phyloP scores from a whole-genome alignment of 2,329 filamentous ascomycete genomes.

The Epichloe baconii region DNA sequence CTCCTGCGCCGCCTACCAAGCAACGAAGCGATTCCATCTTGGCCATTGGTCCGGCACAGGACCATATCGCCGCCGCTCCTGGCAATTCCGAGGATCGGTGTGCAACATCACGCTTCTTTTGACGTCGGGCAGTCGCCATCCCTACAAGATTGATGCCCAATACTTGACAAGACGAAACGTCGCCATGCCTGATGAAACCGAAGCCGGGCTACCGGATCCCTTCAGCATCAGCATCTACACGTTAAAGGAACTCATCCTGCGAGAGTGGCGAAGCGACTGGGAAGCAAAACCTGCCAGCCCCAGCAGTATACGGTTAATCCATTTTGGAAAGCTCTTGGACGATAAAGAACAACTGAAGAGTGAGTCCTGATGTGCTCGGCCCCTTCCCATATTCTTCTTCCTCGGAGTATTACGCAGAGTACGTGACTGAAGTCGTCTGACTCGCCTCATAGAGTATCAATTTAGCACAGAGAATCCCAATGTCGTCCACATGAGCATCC shows the following conservation, averaged over 20 bases:
- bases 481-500: constrained; percentile 89
- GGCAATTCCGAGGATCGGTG: constrained; percentile 24
- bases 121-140: constrained; percentile 69
- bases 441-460: constrained; percentile 50
- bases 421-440: constrained; percentile 1
- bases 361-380: constrained; percentile 30
- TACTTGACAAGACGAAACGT: constrained; percentile 76
- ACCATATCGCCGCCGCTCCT: constrained; percentile 25
- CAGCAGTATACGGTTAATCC: constrained; percentile 79
- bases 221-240: constrained; percentile 89
- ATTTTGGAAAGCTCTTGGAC: constrained; percentile 80
- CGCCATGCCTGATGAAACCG: constrained; percentile 52
- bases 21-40: constrained; percentile 23
- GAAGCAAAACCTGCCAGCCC: constrained; percentile 75
- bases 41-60: constrained; percentile 30
- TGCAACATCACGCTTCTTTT: constrained; percentile 74
- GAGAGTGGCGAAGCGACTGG: constrained; percentile 91
- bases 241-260: constrained; percentile 82
- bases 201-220: constrained; percentile 53
- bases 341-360: constrained; percentile 78
- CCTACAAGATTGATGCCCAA: constrained; percentile 78
- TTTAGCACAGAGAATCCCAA: constrained; percentile 65
- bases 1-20: constrained; percentile 16
- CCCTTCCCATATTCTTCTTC: not conserved
- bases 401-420: too few relatives aligned